Percentiles rank a stretch among this genome's conserved stretches.
Evolutionary conservation across 1,284 basidiomycete genomes (phyloP).

Genomic region (Apiotrichum montevideense): DNA sequence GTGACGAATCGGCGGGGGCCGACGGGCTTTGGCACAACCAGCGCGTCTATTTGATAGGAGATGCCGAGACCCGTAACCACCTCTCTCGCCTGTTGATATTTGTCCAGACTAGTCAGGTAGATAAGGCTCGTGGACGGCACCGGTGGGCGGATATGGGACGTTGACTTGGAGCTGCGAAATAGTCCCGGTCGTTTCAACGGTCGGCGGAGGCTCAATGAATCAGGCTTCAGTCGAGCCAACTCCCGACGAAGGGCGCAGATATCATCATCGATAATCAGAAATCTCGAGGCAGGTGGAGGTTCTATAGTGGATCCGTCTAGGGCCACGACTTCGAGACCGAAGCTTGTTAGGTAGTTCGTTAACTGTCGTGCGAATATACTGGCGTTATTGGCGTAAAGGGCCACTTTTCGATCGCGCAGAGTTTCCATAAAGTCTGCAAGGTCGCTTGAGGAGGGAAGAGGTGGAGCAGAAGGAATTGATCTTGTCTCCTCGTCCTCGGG

Average conservation of each 20-base stretch:
- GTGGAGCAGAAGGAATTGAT: conserved; percentile 18
- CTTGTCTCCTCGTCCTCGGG: not conserved
- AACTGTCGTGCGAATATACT: conserved; percentile 84
- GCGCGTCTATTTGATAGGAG: conserved; percentile 63
- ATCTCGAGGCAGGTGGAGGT: conserved; percentile 35
- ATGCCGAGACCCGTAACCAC: conserved; percentile 55
- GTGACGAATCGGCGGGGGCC: conserved; percentile 86
- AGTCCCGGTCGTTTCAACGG: conserved; percentile 10
- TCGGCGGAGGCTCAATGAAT: conserved; percentile 47
- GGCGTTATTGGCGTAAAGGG: conserved; percentile 70
- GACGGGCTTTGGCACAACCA: conserved; percentile 91
- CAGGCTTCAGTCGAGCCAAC: conserved; percentile 59
- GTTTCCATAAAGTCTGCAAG: conserved; percentile 70
- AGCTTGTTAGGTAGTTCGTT: conserved; percentile 82
- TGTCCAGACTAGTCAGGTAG: conserved; percentile 81
- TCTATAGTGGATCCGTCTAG: conserved; percentile 45
- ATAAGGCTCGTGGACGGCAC: conserved; percentile 55
- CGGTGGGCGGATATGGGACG: conserved; percentile 52
- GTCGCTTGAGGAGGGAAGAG: conserved; percentile 64
- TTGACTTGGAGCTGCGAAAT: conserved; percentile 54
- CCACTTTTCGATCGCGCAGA: conserved; percentile 71
- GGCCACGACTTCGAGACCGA: conserved; percentile 87
- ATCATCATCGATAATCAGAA: conserved; percentile 86
- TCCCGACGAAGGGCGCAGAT: conserved; percentile 65
- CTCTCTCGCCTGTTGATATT: conserved; percentile 81